Base-by-base conservation (phyloP, 768 basidiomycete genomes). In the Leucocoprinus birnbaumii region DNA sequence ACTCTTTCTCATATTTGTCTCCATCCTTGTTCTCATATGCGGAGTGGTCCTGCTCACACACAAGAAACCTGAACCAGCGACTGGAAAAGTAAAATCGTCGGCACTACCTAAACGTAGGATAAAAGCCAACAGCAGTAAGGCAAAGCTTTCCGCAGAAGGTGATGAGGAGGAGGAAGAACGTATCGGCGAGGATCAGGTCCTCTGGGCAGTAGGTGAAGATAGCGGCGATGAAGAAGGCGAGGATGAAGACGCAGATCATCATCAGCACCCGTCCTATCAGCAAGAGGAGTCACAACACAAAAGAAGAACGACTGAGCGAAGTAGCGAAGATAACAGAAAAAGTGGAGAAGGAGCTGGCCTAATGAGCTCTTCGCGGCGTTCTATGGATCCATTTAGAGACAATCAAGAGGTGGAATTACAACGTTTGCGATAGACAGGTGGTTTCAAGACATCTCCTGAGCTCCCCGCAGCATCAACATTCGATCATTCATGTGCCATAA, bases 1-100 rank as follows among this genome's bases (percentile, higher is more conserved):
- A 0, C 83, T 98, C 44, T 87, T 93, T 73, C 79, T 93, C 44
- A 91, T 96, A 57, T 94, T 91, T 63, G 70, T 85, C 38, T 94
- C 94, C 1, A 95, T 98, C 61, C 70, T 85, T 42, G 78, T 97
- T 41, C 85, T 98, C 52, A 87, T 98, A 43, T 84, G 80, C 0
- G 95, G 96, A 9, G 96, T 98, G 49, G 88, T 95, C n/a, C 82
- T 98, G 1, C 77, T 98, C 22, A 95, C 94, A 3, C 85, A 91
- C 72, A 95, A 98, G 75, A 94, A 95, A 63, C 87, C 92, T 0
- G 89, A 91, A 66, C 72, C 77, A 48, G 62, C 66, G 27, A 60
- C 65, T 51, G 61, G 66, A 56, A 66, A 71, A 61, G 59, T 66
- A 53, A 64, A 72, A 58, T 66, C 71, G 16, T 63, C 71, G 18